Evolutionary conservation across 768 basidiomycete genomes (phyloP), one percentile per base, ranked within the genome.

Genomic region (Tephrocybe sp.): DNA sequence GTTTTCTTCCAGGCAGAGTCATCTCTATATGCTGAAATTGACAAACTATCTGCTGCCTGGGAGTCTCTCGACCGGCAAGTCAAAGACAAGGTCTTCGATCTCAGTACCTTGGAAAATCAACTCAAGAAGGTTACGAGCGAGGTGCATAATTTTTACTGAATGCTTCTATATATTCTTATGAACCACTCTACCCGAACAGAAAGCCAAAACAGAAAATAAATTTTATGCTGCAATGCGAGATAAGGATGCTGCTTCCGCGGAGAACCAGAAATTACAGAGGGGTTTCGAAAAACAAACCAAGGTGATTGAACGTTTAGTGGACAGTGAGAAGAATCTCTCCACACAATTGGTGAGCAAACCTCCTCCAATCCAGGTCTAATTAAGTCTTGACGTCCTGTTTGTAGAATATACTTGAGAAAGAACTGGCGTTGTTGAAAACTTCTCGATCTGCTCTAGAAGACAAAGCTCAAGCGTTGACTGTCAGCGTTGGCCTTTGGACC

Each of bases 161-260:
- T 16, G 0, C 13, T 40, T 30, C 12, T 19, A 8, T 16, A 16
- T 10, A 13, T n/a, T 42, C 13, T 14, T 42, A 2, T 41, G 2
- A 34, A 39, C 38, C 54, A 38, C 52, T 32, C 38, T 36, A 20
- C 7, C 38, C 39, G 32, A 46, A 32, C 68, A 98, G 92, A 92
- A 91, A 86, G 90, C 92, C 8, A 98, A 96, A 70, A 84, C 89
- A 13, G 95, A 98, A 53, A 96, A 94, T 73, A 98, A 95, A 66
- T 98, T 83, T 64, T 98, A 85, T 62, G 80, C 89, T 14, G 85
- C 86, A 2, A 90, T 96, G 85, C 84, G 93, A 26, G 85, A 87
- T 51, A 93, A 89, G 68, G 93, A 97, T 52, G 84, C 89, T 14
- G 69, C 85, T 2, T 90, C 93, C 30, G 73, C 72, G 1, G 90